These are phyloP conservation scores for Artemisia tridentata DNA, from an alignment of 129 eudicot genomes.

Conservation along the genomic window DNA sequence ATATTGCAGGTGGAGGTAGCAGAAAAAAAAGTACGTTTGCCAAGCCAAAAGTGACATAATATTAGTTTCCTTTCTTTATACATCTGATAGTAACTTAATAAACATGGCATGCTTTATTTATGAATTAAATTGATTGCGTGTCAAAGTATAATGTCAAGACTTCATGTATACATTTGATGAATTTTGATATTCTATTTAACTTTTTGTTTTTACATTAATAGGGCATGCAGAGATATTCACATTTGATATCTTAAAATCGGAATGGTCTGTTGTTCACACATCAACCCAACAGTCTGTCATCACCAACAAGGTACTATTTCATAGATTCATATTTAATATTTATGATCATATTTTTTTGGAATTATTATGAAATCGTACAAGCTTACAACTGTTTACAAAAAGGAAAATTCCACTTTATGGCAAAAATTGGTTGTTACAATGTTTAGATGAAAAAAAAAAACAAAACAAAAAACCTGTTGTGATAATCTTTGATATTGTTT, in stretches of 20 bases:
- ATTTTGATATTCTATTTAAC: background rate
- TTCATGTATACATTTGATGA: no score
- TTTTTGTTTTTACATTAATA: conserved; percentile 26
- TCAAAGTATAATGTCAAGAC: background rate
- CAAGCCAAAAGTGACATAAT: background rate
- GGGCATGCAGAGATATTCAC: conserved; percentile 84
- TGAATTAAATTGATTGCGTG: background rate
- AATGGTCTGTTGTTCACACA: conserved; percentile 76
- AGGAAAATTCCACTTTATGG: no score
- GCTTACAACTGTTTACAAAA: no score
- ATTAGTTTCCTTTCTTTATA: no score
- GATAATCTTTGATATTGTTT: no score
- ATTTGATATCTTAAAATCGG: conserved; percentile 71
- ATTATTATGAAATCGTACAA: no score
- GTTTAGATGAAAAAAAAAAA: no score
- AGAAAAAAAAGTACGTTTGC: conserved; percentile 67
- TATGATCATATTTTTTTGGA: background rate
- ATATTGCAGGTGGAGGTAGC: conserved; percentile 96
- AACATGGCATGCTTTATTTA: background rate
- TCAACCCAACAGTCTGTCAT: conserved; percentile 76
- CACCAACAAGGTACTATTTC: conserved; percentile 60
- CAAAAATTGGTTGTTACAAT: no score
- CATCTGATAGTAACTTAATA: background rate
- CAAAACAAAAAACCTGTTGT: no score
- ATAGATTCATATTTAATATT: background rate